These are phyloP conservation scores for Stephanodiscus triporus DNA, from an alignment of 108 stramenopile species.

Conservation along the genomic window DNA sequence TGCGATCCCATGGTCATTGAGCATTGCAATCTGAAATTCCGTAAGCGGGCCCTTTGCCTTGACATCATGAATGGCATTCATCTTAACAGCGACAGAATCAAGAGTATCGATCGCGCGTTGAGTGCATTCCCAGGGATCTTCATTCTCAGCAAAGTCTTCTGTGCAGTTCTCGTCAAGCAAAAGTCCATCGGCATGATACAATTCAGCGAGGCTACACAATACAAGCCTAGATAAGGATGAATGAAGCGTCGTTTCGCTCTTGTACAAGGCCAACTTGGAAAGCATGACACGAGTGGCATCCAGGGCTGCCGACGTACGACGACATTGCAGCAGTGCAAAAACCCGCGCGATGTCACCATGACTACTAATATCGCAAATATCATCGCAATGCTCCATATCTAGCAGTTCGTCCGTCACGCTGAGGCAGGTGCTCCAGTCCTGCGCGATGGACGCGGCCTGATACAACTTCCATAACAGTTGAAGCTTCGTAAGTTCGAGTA, in stretches of 20 bases:
- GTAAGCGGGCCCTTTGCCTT: background rate
- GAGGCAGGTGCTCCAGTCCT: conserved; percentile 50
- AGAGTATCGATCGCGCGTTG: conserved; percentile 16
- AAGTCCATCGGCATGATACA: conserved; percentile 35
- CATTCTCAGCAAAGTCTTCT: background rate
- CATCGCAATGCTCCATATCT: background rate
- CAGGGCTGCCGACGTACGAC: conserved; percentile 32
- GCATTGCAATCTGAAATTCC: conserved; percentile 17
- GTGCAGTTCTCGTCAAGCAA: conserved; percentile 6
- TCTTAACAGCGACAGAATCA: background rate
- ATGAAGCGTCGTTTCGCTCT: background rate
- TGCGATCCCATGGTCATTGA: conserved; percentile 41
- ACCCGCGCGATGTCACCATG: conserved; percentile 11
- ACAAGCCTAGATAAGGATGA: background rate
- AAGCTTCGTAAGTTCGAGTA: background rate
- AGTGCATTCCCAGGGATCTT: conserved; percentile 25
- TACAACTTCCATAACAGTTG: conserved; percentile 49
- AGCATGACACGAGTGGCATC: conserved; percentile 9
- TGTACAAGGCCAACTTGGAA: background rate
- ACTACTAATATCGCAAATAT: background rate
- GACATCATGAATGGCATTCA: background rate
- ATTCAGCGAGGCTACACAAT: conserved; percentile 11
- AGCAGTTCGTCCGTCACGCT: conserved; percentile 24
- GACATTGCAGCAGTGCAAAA: conserved; percentile 49
- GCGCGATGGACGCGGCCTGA: conserved; percentile 38